These are phyloP conservation scores for Pythium periplocum DNA, from an alignment of 352 stramenopile genomes.

Conservation along the genomic window DNA sequence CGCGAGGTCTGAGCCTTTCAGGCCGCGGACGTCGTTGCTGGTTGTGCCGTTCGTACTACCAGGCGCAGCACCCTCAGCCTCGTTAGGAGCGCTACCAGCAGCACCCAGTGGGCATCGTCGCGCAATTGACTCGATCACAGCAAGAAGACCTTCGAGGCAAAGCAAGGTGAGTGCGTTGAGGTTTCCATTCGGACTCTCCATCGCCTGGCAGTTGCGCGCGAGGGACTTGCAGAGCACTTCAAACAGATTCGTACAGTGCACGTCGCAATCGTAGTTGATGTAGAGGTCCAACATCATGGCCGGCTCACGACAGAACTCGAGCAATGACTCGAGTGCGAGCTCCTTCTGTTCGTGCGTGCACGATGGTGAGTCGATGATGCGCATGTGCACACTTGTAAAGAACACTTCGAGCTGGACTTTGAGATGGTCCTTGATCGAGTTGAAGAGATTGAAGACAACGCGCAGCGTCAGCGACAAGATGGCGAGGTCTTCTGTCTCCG, in stretches of 20 bases:
- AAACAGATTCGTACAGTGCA: slow-evolving; percentile 98
- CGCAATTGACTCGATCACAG: slow-evolving; percentile 93
- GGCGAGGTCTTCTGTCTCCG: slow-evolving; percentile 91
- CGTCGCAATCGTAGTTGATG: slow-evolving; percentile 99
- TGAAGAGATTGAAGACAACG: slow-evolving; percentile 99
- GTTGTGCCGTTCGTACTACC: slow-evolving; percentile 2
- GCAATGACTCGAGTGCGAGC: slow-evolving; percentile 88
- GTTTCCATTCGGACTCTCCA: slow-evolving; percentile 50
- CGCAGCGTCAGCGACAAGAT: slow-evolving; percentile 91
- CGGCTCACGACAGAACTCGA: slow-evolving; percentile 97
- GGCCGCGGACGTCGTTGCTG: slow-evolving; percentile 10
- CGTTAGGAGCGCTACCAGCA: neutral
- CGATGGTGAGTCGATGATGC: slow-evolving; percentile 87
- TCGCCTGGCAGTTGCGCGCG: slow-evolving; percentile 78
- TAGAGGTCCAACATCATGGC: slow-evolving; percentile 98
- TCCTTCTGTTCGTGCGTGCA: slow-evolving; percentile 84
- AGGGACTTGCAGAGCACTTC: slow-evolving; percentile 95
- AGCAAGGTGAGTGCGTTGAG: slow-evolving; percentile 68
- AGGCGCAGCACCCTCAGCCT: too few species aligned
- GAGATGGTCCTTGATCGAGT: slow-evolving; percentile 98
- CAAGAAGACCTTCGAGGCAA: slow-evolving; percentile 84
- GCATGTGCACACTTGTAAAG: slow-evolving; percentile 96
- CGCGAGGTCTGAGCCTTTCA: slow-evolving; percentile 66
- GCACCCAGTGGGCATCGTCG: slow-evolving; percentile 69
- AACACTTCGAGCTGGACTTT: slow-evolving; percentile 99